A percentile compares a stretch with the other conserved stretches of the same genome.
These are phyloP conservation scores for Malassezia caprae DNA, from an alignment of 1,284 basidiomycete genomes.

Conservation along the genomic window DNA sequence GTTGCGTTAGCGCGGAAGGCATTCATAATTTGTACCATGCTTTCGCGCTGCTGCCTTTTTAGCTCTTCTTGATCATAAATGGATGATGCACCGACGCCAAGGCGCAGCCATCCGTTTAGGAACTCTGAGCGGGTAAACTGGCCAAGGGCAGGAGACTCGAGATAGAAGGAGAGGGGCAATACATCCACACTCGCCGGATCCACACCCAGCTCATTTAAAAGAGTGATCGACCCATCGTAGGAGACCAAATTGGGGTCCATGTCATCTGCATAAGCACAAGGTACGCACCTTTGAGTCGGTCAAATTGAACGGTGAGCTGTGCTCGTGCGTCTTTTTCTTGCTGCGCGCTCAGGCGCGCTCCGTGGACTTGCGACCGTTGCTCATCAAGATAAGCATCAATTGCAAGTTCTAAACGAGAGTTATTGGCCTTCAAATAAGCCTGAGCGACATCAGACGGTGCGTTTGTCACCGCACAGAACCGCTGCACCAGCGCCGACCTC, in stretches of 20 bases:
- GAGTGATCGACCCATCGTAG: conserved; percentile 37
- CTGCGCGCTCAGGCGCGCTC: conserved; percentile 8
- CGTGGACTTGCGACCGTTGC: not conserved
- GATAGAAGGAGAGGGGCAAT: conserved; percentile 43
- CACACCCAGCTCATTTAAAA: conserved; percentile 35
- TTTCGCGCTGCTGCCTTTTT: conserved; percentile 22
- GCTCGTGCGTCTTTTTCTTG: conserved; percentile 28
- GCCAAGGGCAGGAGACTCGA: conserved; percentile 34
- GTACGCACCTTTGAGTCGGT: conserved; percentile 63
- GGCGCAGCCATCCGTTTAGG: conserved; percentile 37
- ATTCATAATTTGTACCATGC: conserved; percentile 24
- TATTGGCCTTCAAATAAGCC: conserved; percentile 1
- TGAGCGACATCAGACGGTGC: conserved; percentile 7
- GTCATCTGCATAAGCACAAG: conserved; percentile 4
- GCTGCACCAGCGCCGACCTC: not conserved
- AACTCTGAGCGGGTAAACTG: conserved; percentile 32
- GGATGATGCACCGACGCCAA: conserved; percentile 18
- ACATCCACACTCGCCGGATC: conserved; percentile 39
- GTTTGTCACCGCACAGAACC: conserved; percentile 6
- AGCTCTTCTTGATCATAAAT: not conserved
- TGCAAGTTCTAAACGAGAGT: conserved; percentile 9
- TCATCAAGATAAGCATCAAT: conserved; percentile 7
- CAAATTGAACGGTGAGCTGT: conserved; percentile 59
- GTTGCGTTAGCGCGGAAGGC: conserved; percentile 29
- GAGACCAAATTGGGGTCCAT: conserved; percentile 28